Evolutionary conservation across 139 green algal species (phyloP).

Genomic region (Desmodesmus armatus): DNA sequence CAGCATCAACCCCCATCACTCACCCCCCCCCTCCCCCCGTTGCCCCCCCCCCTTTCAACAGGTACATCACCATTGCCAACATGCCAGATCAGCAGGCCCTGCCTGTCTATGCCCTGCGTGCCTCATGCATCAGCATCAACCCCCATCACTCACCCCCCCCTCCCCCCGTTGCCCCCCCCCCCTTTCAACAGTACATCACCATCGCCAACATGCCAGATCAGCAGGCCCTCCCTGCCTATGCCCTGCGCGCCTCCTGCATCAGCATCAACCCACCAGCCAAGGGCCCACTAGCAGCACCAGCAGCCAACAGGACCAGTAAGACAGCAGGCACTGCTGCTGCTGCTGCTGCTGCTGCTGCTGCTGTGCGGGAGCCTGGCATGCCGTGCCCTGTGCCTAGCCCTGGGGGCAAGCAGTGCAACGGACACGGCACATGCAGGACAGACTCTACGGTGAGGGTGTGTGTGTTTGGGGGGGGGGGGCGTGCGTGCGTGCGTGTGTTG

Average conservation of each 20-base stretch:
- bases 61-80: conserved; percentile 32
- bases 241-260: conserved; percentile 13
- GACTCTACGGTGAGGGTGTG: conserved; percentile 12
- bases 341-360: conserved; percentile 1
- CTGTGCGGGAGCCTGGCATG: background rate
- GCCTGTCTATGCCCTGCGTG: background rate
- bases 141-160: too few relatives aligned
- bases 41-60: too few relatives aligned
- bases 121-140: conserved; percentile 23
- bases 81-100: background rate
- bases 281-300: background rate
- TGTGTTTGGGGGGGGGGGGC: too few relatives aligned
- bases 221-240: background rate
- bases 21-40: too few relatives aligned
- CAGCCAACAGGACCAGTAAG: conserved; percentile 7
- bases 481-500: too few relatives aligned
- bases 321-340: background rate
- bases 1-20: too few relatives aligned
- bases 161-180: too few relatives aligned
- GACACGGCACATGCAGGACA: background rate
- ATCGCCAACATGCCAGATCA: conserved; percentile 13
- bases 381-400: conserved; percentile 19
- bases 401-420: conserved; percentile 21
- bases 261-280: too few relatives aligned
- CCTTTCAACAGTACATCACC: conserved; percentile 22